Percentiles rank a stretch among this genome's conserved stretches.
phyloP scores from a whole-genome alignment of 106 monocot genomes.

The Dioscorea alata region DNA sequence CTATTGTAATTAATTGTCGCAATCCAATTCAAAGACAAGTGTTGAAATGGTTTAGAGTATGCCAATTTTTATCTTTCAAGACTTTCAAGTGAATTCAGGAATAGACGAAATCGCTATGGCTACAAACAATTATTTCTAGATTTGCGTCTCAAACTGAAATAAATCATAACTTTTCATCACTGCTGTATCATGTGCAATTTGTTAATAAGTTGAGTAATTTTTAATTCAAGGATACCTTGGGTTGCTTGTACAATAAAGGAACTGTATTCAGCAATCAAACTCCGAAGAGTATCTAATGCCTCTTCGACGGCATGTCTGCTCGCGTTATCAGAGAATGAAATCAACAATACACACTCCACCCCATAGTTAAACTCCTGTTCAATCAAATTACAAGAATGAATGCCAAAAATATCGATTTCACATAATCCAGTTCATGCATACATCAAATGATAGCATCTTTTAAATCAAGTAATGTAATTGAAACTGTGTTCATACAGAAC shows the following conservation, averaged over 20 bases:
- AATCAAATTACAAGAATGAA: neutral
- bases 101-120: no score
- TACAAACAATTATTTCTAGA: no score
- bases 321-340: conserved; percentile 42
- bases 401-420: neutral
- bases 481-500: neutral
- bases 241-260: conserved; percentile 78
- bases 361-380: conserved; percentile 83
- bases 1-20: no score
- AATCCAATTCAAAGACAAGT: no score
- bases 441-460: neutral
- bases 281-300: conserved; percentile 45
- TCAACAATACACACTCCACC: conserved; percentile 66
- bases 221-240: conserved; percentile 26
- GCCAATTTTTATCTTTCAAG: no score
- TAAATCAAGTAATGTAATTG: neutral
- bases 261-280: conserved; percentile 33
- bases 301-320: conserved; percentile 46
- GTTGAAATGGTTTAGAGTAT: no score
- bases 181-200: neutral
- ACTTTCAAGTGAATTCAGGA: no score
- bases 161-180: no score
- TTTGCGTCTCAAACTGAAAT: no score
- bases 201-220: no score
- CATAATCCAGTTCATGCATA: neutral